These are phyloP conservation scores for Blastomyces silverae DNA, from an alignment of 2,329 filamentous ascomycete genomes.

Conservation along the genomic window DNA sequence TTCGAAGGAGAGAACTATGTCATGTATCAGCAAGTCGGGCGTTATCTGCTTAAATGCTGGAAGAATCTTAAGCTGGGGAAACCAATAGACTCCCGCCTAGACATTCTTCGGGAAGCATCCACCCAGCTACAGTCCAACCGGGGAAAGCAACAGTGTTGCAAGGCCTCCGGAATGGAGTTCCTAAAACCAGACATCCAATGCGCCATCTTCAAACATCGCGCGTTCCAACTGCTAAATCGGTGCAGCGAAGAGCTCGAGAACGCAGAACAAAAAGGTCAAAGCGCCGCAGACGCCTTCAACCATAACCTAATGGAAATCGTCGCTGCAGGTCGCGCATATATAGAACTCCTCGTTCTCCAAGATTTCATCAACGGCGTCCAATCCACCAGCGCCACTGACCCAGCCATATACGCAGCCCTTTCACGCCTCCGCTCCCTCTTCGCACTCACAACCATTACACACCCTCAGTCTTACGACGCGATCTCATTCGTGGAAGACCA, in stretches of 20 bases:
- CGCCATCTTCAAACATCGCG: constrained; percentile 25
- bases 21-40: constrained; percentile 36
- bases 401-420: constrained; percentile 18
- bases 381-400: constrained; percentile 13
- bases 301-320: constrained; percentile 28
- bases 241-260: constrained; percentile 14
- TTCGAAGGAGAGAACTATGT: constrained; percentile 41
- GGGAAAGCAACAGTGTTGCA: constrained; percentile 14
- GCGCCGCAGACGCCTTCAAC: constrained; percentile 24
- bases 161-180: constrained; percentile 21
- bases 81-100: constrained; percentile 13
- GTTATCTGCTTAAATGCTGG: constrained; percentile 24
- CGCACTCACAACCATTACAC: constrained; percentile 23
- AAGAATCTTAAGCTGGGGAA: constrained; percentile 14
- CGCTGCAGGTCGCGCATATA: constrained; percentile 25
- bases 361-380: constrained; percentile 20
- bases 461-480: constrained; percentile 25
- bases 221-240: constrained; percentile 20
- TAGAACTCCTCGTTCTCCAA: constrained; percentile 26
- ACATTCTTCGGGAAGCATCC: constrained; percentile 10
- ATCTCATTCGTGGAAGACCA: constrained; percentile 27
- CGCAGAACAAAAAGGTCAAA: constrained; percentile 15
- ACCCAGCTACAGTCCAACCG: not conserved
- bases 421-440: constrained; percentile 20
- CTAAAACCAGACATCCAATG: constrained; percentile 22